These are phyloP conservation scores for Penicillium atrosanguineum DNA, from an alignment of 495 filamentous ascomycete species.

Conservation along the genomic window DNA sequence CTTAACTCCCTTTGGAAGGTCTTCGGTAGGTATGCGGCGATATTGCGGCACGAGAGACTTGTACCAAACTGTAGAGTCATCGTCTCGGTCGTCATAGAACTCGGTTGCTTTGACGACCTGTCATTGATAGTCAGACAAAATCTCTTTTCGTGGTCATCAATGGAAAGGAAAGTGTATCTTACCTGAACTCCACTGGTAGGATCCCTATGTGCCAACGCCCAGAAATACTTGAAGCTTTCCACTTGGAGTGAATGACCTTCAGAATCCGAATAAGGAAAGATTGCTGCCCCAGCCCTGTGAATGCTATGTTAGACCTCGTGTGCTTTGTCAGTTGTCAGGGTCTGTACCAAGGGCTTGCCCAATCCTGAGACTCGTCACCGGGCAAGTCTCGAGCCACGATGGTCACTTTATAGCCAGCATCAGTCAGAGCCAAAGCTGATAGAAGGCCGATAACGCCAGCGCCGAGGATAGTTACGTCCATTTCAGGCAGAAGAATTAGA, in stretches of 20 bases:
- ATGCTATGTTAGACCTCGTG: not conserved
- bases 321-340: not conserved
- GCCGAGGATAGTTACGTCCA: conserved; percentile 17
- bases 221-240: conserved; percentile 18
- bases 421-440: conserved; percentile 17
- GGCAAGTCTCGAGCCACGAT: conserved; percentile 21
- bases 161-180: not conserved
- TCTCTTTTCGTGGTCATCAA: not conserved
- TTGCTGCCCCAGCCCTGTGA: conserved; percentile 17
- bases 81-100: conserved; percentile 16
- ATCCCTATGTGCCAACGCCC: conserved; percentile 19
- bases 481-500: not conserved
- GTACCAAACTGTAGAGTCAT: conserved; percentile 21
- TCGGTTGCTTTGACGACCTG: conserved; percentile 15
- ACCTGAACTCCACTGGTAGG: conserved; percentile 21
- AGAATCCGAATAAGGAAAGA: conserved; percentile 16
- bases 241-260: conserved; percentile 7
- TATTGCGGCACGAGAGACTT: conserved; percentile 15
- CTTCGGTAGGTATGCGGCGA: not conserved
- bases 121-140: not conserved
- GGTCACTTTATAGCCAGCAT: conserved; percentile 18
- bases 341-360: conserved; percentile 22
- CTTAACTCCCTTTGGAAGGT: conserved; percentile 8
- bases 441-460: conserved; percentile 19
- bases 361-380: conserved; percentile 17